Base-by-base conservation (phyloP, 2,329 filamentous ascomycete genomes). In the Trematosphaeria pertusa region DNA sequence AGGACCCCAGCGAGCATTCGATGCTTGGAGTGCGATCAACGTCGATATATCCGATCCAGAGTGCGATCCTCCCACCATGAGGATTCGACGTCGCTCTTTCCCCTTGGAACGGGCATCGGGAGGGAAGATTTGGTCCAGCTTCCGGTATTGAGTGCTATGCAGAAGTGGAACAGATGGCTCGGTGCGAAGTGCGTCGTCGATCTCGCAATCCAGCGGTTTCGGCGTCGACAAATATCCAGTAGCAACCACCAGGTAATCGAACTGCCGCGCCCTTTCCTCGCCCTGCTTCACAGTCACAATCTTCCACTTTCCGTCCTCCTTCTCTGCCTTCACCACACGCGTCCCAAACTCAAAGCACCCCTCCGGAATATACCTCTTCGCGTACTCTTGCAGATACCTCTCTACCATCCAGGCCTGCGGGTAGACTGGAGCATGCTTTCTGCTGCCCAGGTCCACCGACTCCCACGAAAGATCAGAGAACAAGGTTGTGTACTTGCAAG, bases 31-130 rank as follows among this genome's bases (percentile, higher is more conserved):
- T 9, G 87, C 87, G 42, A 91, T 80, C 0, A 85, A 84, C 7
- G 81, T 84, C 0, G 88, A 84, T 37, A 86, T 85, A 71, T 92
- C 89, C 6, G 88, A 81, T 0, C 88, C 88, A 0, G 88, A 91
- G 81, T 92, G 89, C 61, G 90, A 87, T 0, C 87, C 88, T 0
- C 89, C 89, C 0, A 90, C 82, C 0, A 92, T 75, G 2, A 91
- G 74, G 8, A 91, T 42, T 24, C 33, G 36, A 19, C 28, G 42
- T 8, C 11, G 35, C n/a, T 11, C 10, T 14, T 33, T 7, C 7
- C 24, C 24, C 7, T n/a, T 38, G 1, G 42, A 38, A 19, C 19
- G n/a, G 15, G 28, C 24, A n/a, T 12, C 9, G 8, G 21, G 15
- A 3, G 54, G 49, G 20, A 70, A 53, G 0, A 73, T 49, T 4